Evolutionary conservation across 2,329 filamentous ascomycete genomes (phyloP).

Genomic region (Samsoniella hepiali): DNA sequence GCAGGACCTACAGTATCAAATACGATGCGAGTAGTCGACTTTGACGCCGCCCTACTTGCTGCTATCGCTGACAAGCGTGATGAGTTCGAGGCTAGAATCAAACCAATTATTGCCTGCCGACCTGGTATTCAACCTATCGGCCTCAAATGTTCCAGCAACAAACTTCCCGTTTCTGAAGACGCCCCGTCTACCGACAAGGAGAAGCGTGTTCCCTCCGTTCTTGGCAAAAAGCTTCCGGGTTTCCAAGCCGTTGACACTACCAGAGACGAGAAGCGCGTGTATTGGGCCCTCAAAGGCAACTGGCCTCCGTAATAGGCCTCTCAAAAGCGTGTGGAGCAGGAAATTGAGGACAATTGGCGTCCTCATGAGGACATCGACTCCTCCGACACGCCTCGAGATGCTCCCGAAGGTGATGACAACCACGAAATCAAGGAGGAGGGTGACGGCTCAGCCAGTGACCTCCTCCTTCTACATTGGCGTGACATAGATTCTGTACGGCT

Average conservation of each 20-base stretch:
- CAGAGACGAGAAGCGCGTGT: not conserved
- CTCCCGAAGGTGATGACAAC: not conserved
- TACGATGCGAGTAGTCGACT: conserved; percentile 6
- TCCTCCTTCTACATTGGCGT: too few species aligned
- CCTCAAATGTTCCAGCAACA: not conserved
- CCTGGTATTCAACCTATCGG: too few species aligned
- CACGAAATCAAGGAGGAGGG: too few species aligned
- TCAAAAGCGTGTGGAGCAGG: not conserved
- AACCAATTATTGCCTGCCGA: not conserved
- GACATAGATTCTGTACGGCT: too few species aligned
- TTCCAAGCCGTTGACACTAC: not conserved
- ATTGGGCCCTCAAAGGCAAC: not conserved
- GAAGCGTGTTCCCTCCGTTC: not conserved
- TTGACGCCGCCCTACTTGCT: conserved; percentile 3
- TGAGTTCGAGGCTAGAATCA: not conserved
- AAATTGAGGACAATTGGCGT: not conserved
- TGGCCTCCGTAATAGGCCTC: not conserved
- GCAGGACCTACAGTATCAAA: not conserved
- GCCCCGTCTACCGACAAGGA: not conserved
- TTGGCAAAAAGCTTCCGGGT: not conserved
- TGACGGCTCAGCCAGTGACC: too few species aligned
- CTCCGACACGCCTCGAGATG: too few species aligned
- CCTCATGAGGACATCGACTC: not conserved
- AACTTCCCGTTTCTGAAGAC: not conserved
- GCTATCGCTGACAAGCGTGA: not conserved